Percentiles rank a stretch among this genome's conserved stretches.
phyloP scores from a whole-genome alignment of 768 basidiomycete genomes.

The Mycena filopes region DNA sequence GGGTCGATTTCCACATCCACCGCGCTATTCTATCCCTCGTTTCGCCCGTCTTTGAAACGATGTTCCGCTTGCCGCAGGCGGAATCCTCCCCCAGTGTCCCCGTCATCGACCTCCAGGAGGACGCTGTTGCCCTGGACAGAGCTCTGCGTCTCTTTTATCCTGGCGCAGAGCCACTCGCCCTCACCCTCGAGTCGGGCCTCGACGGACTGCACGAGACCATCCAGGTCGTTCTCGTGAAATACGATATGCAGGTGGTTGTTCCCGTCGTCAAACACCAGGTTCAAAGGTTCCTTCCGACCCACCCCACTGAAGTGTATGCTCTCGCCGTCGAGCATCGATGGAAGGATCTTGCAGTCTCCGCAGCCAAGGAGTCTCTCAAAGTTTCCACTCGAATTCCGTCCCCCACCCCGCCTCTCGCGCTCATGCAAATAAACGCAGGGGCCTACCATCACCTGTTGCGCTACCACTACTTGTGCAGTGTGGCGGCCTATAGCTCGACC shows the following conservation, averaged over 20 bases:
- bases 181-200: not conserved
- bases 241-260: not conserved
- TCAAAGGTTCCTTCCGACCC: not conserved
- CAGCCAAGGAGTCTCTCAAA: constrained; percentile 4
- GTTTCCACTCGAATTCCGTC: not conserved
- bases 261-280: not conserved
- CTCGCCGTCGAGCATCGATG: not conserved
- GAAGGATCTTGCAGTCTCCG: not conserved
- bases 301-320: not conserved
- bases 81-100: too few relatives aligned
- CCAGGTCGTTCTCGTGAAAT: too few relatives aligned
- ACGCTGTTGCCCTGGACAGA: too few relatives aligned
- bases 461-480: constrained; percentile 3
- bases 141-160: too few relatives aligned
- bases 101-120: too few relatives aligned
- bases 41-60: too few relatives aligned
- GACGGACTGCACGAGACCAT: too few relatives aligned
- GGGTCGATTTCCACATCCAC: too few relatives aligned
- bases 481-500: not conserved
- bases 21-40: too few relatives aligned
- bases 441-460: constrained; percentile 12
- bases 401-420: not conserved
- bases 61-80: too few relatives aligned
- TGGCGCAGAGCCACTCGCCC: too few relatives aligned
- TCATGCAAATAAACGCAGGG: not conserved